Conservation (phyloP, 768 basidiomycete species). For the Dacryopinax primogenitus region DNA sequence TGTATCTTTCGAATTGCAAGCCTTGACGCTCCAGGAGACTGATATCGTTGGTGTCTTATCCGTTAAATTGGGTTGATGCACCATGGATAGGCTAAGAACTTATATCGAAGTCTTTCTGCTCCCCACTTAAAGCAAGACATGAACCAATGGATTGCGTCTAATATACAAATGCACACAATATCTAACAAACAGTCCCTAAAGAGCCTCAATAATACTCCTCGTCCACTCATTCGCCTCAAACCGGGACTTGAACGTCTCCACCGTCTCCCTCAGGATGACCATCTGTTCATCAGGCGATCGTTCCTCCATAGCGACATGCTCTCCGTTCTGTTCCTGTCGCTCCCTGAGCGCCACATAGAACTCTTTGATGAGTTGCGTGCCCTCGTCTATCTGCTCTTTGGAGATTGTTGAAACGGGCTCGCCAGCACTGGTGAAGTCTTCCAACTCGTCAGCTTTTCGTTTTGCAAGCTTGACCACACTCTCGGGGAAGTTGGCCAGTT, state of each 20-base stretch:
- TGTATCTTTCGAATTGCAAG: too few species aligned
- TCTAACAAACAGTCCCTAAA: background rate
- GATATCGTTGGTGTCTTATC: too few species aligned
- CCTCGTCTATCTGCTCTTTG: slow-evolving; percentile 56
- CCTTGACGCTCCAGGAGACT: too few species aligned
- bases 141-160: background rate
- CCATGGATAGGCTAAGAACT: too few species aligned
- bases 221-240: slow-evolving; percentile 70
- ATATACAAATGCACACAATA: slow-evolving; percentile 1
- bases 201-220: background rate
- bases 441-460: slow-evolving; percentile 80
- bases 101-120: too few species aligned
- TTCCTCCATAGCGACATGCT: slow-evolving; percentile 39
- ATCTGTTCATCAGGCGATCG: slow-evolving; percentile 34
- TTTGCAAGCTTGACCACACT: slow-evolving; percentile 90
- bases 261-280: slow-evolving; percentile 43
- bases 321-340: slow-evolving; percentile 34
- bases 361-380: slow-evolving; percentile 66
- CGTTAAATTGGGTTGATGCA: too few species aligned
- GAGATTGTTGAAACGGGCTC: slow-evolving; percentile 35
- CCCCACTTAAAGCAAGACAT: background rate
- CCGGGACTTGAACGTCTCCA: slow-evolving; percentile 50
- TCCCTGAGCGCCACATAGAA: slow-evolving; percentile 41
- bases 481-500: slow-evolving; percentile 95
- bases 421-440: slow-evolving; percentile 57